Conservation (phyloP, 2,329 filamentous ascomycete genomes). For the Aspergillus novofumigatus region DNA sequence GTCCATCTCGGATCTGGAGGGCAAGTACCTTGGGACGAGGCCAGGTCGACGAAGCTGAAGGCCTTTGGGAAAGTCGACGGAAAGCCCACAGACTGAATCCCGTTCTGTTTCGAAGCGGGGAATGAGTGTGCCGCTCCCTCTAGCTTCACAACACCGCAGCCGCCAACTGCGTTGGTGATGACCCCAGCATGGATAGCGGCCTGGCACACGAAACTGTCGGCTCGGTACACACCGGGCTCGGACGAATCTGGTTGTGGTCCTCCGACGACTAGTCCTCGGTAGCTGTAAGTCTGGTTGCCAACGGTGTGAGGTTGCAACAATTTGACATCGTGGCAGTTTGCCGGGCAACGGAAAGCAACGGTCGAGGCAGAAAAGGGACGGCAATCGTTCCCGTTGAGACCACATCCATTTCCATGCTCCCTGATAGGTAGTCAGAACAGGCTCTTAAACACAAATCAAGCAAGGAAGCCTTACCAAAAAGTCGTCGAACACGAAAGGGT, state of each 20-base stretch:
- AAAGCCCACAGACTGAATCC: slow-evolving; percentile 73
- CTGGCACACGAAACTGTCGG: slow-evolving; percentile 83
- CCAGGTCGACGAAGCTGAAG: slow-evolving; percentile 69
- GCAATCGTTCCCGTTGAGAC: slow-evolving; percentile 53
- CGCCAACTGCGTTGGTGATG: slow-evolving; percentile 66
- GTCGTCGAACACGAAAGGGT: slow-evolving; percentile 44
- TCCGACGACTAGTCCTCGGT: slow-evolving; percentile 50
- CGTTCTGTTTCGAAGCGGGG: slow-evolving; percentile 61
- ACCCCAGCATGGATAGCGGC: slow-evolving; percentile 80
- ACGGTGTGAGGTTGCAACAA: slow-evolving; percentile 50
- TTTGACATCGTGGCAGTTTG: slow-evolving; percentile 46
- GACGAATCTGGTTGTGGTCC: slow-evolving; percentile 39
- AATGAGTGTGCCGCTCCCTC: slow-evolving; percentile 66
- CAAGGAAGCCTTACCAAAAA: slow-evolving; percentile 37
- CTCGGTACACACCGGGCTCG: slow-evolving; percentile 65
- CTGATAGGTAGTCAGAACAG: slow-evolving; percentile 20
- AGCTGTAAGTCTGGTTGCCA: slow-evolving; percentile 50
- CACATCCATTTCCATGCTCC: slow-evolving; percentile 45
- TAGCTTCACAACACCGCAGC: slow-evolving; percentile 75
- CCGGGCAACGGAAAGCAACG: slow-evolving; percentile 54
- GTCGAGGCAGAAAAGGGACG: slow-evolving; percentile 51
- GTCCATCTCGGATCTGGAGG: slow-evolving; percentile 80
- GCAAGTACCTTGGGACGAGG: slow-evolving; percentile 52
- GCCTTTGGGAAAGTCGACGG: slow-evolving; percentile 86
- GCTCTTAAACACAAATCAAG: neutral